Percentiles rank a stretch among this genome's conserved stretches.
These are phyloP conservation scores for Rhamnella rubrinervis DNA, from an alignment of 331 rosid genomes.

Conservation along the genomic window DNA sequence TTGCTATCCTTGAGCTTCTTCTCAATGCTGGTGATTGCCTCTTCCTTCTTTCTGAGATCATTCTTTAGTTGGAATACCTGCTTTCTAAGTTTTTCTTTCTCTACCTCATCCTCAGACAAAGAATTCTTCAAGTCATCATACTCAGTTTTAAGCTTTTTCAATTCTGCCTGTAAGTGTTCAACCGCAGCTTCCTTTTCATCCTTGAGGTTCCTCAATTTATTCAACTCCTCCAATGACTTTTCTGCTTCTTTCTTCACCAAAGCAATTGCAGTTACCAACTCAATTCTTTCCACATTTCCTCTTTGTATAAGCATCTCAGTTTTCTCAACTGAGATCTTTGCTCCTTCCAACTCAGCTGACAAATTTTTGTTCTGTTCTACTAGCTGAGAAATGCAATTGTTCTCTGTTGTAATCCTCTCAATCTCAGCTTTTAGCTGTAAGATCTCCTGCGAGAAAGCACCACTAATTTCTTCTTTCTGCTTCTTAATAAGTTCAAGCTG, in stretches of 20 bases:
- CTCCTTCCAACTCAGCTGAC: slow-evolving; percentile 45
- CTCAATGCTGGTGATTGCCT: slow-evolving; percentile 48
- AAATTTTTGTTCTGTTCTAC: slow-evolving; percentile 40
- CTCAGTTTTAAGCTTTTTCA: slow-evolving; percentile 55
- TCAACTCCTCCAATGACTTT: slow-evolving; percentile 46
- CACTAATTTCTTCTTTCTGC: slow-evolving; percentile 46
- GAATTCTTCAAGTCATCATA: slow-evolving; percentile 51
- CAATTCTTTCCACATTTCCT: slow-evolving; percentile 53
- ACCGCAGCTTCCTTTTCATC: slow-evolving; percentile 55
- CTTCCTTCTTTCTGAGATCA: slow-evolving; percentile 73
- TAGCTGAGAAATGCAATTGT: slow-evolving; percentile 34
- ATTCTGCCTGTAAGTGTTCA: slow-evolving; percentile 48
- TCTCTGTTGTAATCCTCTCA: slow-evolving; percentile 53
- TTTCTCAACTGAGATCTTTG: slow-evolving; percentile 54
- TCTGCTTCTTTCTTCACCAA: slow-evolving; percentile 59
- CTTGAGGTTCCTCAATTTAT: slow-evolving; percentile 37
- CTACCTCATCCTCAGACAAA: slow-evolving; percentile 59
- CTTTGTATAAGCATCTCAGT: slow-evolving; percentile 44
- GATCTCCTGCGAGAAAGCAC: slow-evolving; percentile 60
- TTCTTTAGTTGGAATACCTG: slow-evolving; percentile 60
- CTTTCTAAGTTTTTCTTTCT: slow-evolving; percentile 67
- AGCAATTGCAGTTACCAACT: slow-evolving; percentile 47
- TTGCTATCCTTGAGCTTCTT: slow-evolving; percentile 63
- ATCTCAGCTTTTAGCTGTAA: slow-evolving; percentile 50
- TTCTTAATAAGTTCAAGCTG: slow-evolving; percentile 51